phyloP scores from a whole-genome alignment of 1,139 yeast species.

The Hemisphaericaspora xylanilytica region DNA sequence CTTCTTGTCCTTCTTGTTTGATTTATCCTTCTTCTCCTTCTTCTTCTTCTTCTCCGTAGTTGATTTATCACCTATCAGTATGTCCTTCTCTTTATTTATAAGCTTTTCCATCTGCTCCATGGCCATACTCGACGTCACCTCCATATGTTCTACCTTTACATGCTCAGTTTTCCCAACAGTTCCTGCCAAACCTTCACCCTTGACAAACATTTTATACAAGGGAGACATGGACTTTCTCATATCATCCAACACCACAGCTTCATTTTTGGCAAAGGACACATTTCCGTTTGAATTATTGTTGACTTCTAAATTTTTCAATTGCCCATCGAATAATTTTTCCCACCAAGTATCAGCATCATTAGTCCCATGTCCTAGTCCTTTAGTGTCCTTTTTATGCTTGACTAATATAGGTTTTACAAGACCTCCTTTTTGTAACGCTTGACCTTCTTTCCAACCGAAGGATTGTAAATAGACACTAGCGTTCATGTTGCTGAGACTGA shows the following conservation, averaged over 20 bases:
- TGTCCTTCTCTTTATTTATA: conserved; percentile 19
- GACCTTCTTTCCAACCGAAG: conserved; percentile 92
- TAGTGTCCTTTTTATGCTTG: conserved; percentile 83
- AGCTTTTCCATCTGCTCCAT: conserved; percentile 12
- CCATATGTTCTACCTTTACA: conserved; percentile 18
- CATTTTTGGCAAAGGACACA: conserved; percentile 43
- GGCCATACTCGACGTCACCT: conserved; percentile 14
- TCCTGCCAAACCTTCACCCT: conserved; percentile 82
- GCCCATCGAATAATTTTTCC: conserved; percentile 94
- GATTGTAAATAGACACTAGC: conserved; percentile 68
- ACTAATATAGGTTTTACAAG: conserved; percentile 82
- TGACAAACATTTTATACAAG: conserved; percentile 71
- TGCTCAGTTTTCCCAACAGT: conserved; percentile 51
- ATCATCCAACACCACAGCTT: conserved; percentile 31
- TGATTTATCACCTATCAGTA: background rate
- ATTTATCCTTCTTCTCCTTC: conserved; percentile 19
- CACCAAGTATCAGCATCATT: conserved; percentile 90
- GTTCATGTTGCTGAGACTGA: too few relatives aligned
- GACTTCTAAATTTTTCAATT: conserved; percentile 75
- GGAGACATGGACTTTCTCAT: conserved; percentile 53
- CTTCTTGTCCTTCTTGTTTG: conserved; percentile 17
- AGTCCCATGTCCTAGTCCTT: conserved; percentile 78
- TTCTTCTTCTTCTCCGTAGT: conserved; percentile 17
- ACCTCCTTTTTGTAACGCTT: conserved; percentile 78
- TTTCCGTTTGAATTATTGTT: conserved; percentile 22